These are phyloP conservation scores for Trametes polyzona DNA, from an alignment of 1,284 basidiomycete genomes.

Conservation along the genomic window DNA sequence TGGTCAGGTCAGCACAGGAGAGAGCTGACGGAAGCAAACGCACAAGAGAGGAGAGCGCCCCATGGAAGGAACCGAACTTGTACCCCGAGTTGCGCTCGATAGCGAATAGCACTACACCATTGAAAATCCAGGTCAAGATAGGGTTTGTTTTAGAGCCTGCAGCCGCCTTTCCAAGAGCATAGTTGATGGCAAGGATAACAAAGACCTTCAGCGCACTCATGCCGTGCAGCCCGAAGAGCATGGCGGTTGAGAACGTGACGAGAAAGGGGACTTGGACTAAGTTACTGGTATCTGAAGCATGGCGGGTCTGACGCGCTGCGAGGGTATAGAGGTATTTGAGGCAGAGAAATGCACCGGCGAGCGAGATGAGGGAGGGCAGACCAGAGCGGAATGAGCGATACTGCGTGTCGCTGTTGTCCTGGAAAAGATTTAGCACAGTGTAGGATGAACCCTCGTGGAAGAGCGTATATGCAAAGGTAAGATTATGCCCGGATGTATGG, in stretches of 20 bases:
- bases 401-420: slow-evolving; percentile 89
- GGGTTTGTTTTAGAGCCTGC: slow-evolving; percentile 50
- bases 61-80: slow-evolving; percentile 60
- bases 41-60: slow-evolving; percentile 59
- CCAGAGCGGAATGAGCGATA: slow-evolving; percentile 85
- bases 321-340: slow-evolving; percentile 43
- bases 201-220: slow-evolving; percentile 83
- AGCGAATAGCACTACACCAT: slow-evolving; percentile 72
- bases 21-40: slow-evolving; percentile 27
- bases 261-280: slow-evolving; percentile 35
- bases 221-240: slow-evolving; percentile 86
- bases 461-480: too few relatives aligned
- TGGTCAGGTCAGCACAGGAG: slow-evolving; percentile 34
- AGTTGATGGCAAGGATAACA: slow-evolving; percentile 75
- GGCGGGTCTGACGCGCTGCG: not conserved
- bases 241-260: slow-evolving; percentile 55
- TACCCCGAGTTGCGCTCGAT: slow-evolving; percentile 86
- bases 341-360: slow-evolving; percentile 52
- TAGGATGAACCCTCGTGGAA: too few relatives aligned
- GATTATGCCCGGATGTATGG: too few relatives aligned
- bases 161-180: slow-evolving; percentile 57
- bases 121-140: slow-evolving; percentile 76
- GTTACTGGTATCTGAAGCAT: slow-evolving; percentile 1
- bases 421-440: too few relatives aligned
- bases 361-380: slow-evolving; percentile 59